A percentile compares a stretch with the other conserved stretches of the same genome.
These are phyloP conservation scores for Osmanthus fragrans DNA, from an alignment of 257 asterid species.

Conservation along the genomic window DNA sequence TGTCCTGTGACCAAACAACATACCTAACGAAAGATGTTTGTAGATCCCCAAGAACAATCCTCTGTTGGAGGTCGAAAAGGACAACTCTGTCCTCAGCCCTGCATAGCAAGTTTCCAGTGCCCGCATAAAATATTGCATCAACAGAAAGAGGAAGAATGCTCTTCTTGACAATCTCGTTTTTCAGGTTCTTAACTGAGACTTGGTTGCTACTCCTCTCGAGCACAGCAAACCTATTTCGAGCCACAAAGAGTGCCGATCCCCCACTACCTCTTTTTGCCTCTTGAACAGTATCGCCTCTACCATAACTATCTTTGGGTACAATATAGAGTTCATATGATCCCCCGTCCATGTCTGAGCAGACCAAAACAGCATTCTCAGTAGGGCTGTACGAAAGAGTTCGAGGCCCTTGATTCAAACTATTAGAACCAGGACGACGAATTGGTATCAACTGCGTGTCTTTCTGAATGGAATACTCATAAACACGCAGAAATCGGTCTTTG, in stretches of 20 bases:
- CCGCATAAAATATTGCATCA: conserved; percentile 93
- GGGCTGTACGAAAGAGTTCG: conserved; percentile 92
- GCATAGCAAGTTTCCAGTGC: conserved; percentile 90
- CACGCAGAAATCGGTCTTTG: conserved; percentile 83
- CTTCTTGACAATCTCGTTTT: conserved; percentile 78
- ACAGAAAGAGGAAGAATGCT: conserved; percentile 69
- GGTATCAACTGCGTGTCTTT: conserved; percentile 86
- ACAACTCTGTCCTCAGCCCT: conserved; percentile 97
- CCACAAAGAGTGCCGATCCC: conserved; percentile 87
- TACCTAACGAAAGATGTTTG: conserved; percentile 81
- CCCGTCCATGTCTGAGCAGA: conserved; percentile 89
- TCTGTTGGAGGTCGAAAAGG: conserved; percentile 91
- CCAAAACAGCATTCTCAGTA: conserved; percentile 85
- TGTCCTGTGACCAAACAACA: conserved; percentile 94
- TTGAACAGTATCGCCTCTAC: conserved; percentile 83
- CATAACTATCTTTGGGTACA: conserved; percentile 77
- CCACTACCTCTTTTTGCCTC: conserved; percentile 92
- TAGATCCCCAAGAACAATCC: conserved; percentile 78
- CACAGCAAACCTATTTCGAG: conserved; percentile 95
- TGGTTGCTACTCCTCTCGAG: conserved; percentile 85
- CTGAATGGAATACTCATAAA: conserved; percentile 82
- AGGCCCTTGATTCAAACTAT: conserved; percentile 80
- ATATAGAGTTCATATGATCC: conserved; percentile 92
- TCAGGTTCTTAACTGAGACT: conserved; percentile 77
- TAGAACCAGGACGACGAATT: conserved; percentile 91